These are phyloP conservation scores for Sporothrix luriei DNA, from an alignment of 2,329 filamentous ascomycete species.

Conservation along the genomic window DNA sequence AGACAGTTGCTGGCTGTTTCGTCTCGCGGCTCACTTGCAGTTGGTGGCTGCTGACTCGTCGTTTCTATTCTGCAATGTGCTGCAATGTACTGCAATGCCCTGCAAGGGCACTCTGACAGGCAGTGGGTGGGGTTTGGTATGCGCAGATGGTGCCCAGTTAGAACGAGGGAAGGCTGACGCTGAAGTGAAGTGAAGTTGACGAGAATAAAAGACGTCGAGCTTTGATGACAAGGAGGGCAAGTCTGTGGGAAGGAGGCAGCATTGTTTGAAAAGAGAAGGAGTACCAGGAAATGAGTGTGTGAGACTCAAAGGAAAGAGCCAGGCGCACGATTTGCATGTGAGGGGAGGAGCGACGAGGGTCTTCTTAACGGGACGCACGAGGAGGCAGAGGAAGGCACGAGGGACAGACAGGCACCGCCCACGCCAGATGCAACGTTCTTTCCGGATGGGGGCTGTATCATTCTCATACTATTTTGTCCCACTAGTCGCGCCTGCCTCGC, in stretches of 20 bases:
- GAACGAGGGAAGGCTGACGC: neutral
- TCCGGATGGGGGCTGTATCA: neutral
- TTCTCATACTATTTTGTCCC: neutral
- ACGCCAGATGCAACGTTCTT: conserved; percentile 22
- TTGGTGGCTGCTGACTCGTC: conserved; percentile 7
- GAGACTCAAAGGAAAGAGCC: neutral
- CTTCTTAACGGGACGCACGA: neutral
- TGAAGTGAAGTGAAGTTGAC: neutral
- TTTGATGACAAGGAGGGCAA: too few species aligned
- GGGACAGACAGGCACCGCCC: conserved; percentile 1
- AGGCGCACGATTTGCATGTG: neutral
- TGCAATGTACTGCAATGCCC: neutral
- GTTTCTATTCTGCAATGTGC: neutral
- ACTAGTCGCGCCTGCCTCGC: neutral
- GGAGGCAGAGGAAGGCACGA: conserved; percentile 13
- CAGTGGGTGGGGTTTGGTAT: neutral
- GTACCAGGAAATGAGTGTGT: neutral
- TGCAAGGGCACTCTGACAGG: conserved; percentile 1
- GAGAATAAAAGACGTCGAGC: neutral
- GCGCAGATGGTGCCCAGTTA: neutral
- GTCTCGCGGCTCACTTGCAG: neutral
- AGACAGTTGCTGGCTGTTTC: neutral
- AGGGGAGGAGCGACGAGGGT: neutral
- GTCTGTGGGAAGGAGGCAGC: neutral
- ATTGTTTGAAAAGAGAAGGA: conserved; percentile 4